Base-by-base conservation (phyloP, 192 early-diverging fungal species). In the Geosiphon pyriformis region DNA sequence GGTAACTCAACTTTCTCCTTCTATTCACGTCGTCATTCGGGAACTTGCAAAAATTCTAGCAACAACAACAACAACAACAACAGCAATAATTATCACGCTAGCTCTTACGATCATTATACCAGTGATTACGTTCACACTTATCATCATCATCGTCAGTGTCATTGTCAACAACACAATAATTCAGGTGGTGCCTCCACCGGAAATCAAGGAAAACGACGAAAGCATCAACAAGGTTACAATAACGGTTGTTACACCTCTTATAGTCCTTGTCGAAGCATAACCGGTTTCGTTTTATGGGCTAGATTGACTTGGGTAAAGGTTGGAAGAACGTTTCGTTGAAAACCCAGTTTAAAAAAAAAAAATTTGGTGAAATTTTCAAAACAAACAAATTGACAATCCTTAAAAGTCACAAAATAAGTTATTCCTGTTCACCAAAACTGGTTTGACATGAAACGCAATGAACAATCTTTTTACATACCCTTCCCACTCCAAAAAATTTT, bases 301-400 rank as follows among this genome's bases (percentile, higher is more conserved):
- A 23, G 63, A 65, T 65, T 65, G 20, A 65, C 63, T 54, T 54
- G 50, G 63, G 63, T 65, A 8, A 65, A 65, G 18, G 63, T 65
- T 33, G 33, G 52, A 23, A 52, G 63, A 27, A 65, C 63, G 7
- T 65, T 65, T 42, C 63, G 63, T 42, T 65, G 54, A 65, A 42
- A 10, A 42, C 37, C n/a, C n/a, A n/a, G n/a, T n/a, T n/a, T 42
- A 42, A 42, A 42, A 42, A 42, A 42, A 10, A 6, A 42, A 42
- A 42, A 42, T n/a, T n/a, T n/a, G n/a, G n/a, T n/a, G n/a, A n/a
- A n/a, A n/a, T n/a, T n/a, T n/a, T n/a, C n/a, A n/a, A n/a, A n/a
- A n/a, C n/a, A n/a, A n/a, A n/a, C n/a, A n/a, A n/a, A n/a, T n/a
- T n/a, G n/a, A n/a, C n/a, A n/a, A n/a, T n/a, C n/a, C n/a, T n/a